These are phyloP conservation scores for Colletotrichum tropicicola DNA, from an alignment of 2,329 filamentous ascomycete genomes.

Conservation along the genomic window DNA sequence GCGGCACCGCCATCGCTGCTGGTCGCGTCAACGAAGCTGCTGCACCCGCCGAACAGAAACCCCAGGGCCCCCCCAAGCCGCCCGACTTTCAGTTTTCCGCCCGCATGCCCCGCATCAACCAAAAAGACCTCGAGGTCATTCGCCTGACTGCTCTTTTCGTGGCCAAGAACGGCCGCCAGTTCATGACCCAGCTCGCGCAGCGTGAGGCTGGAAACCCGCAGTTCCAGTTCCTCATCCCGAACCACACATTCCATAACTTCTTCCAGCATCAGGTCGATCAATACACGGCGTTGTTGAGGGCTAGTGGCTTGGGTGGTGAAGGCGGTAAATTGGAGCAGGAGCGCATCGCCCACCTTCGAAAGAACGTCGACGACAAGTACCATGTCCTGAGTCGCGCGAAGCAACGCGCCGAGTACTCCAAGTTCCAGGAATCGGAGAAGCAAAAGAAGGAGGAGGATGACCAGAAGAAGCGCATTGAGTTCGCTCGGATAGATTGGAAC, in stretches of 20 bases:
- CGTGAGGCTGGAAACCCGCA: conserved; percentile 91
- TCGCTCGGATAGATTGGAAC: conserved; percentile 96
- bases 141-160: conserved; percentile 88
- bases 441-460: conserved; percentile 88
- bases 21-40: conserved; percentile 74
- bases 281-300: conserved; percentile 81
- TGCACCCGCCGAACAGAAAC: conserved; percentile 65
- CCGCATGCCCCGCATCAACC: conserved; percentile 96
- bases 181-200: conserved; percentile 89
- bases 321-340: conserved; percentile 76
- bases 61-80: conserved; percentile 85
- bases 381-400: conserved; percentile 82
- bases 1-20: conserved; percentile 81
- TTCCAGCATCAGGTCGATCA: conserved; percentile 94
- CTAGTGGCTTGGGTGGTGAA: conserved; percentile 72
- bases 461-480: conserved; percentile 78
- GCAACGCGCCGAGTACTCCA: conserved; percentile 87
- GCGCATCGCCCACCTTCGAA: conserved; percentile 76
- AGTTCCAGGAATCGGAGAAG: conserved; percentile 85
- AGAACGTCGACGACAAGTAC: conserved; percentile 82
- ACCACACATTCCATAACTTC: conserved; percentile 96
- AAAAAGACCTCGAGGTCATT: conserved; percentile 83
- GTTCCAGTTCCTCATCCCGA: conserved; percentile 94
- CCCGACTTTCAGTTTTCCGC: conserved; percentile 92
- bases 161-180: conserved; percentile 90